A percentile compares a stretch with the other conserved stretches of the same genome.
phyloP scores from a whole-genome alignment of 2,329 filamentous ascomycete species.

The Colletotrichum falcatum region DNA sequence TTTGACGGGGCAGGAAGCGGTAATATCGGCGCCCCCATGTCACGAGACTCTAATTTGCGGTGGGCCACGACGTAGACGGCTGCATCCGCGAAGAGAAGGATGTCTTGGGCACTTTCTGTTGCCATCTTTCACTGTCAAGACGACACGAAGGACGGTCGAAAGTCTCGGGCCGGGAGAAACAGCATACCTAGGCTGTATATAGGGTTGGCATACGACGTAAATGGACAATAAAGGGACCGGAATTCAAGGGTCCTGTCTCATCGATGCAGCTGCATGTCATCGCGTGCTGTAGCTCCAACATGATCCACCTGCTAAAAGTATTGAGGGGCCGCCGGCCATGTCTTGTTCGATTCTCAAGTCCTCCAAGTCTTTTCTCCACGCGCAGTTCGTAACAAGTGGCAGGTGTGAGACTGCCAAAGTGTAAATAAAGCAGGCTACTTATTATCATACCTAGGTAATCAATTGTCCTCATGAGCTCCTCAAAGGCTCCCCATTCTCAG shows the following conservation, averaged over 20 bases:
- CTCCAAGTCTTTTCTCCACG: background rate
- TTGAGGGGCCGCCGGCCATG: background rate
- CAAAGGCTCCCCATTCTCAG: background rate
- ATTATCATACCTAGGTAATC: background rate
- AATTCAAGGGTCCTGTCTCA: background rate
- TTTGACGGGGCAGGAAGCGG: background rate
- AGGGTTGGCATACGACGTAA: background rate
- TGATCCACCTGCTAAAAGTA: conserved; percentile 2
- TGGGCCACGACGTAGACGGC: background rate
- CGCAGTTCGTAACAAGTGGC: no score
- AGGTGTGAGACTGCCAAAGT: background rate
- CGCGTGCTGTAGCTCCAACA: conserved; percentile 10
- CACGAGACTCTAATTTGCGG: background rate
- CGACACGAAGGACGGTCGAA: background rate
- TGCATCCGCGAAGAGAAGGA: background rate
- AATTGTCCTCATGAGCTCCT: background rate
- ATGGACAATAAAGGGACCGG: background rate
- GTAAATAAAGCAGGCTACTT: background rate
- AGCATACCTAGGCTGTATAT: conserved; percentile 1
- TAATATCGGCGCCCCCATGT: background rate
- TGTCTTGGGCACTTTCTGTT: background rate
- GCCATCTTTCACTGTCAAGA: background rate
- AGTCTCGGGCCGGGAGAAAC: background rate
- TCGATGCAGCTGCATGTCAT: background rate
- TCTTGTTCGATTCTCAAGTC: background rate